Evolutionary conservation across 2,329 filamentous ascomycete genomes (phyloP).

Genomic region (Alternaria ethzedia): DNA sequence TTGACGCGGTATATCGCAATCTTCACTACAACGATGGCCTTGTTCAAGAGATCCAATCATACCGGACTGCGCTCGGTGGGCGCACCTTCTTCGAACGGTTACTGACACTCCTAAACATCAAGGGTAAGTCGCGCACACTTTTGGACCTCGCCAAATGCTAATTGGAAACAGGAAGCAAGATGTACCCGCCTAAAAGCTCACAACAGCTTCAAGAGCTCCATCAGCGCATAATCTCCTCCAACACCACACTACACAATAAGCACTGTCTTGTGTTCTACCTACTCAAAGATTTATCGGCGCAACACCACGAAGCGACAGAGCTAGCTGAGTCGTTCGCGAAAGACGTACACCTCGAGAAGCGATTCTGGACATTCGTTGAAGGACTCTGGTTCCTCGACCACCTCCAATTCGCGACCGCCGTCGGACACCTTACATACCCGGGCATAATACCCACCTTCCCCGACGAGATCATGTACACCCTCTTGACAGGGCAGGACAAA

Average conservation of each 20-base stretch:
- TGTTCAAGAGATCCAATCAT: constrained; percentile 66
- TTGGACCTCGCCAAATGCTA: neutral
- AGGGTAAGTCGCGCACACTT: constrained; percentile 58
- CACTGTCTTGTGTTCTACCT: constrained; percentile 85
- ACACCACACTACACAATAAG: constrained; percentile 75
- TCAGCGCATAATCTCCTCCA: constrained; percentile 69
- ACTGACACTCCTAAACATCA: constrained; percentile 72
- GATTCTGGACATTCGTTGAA: constrained; percentile 81
- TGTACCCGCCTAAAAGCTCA: constrained; percentile 77
- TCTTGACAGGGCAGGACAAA: constrained; percentile 59
- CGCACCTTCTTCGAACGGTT: constrained; percentile 82
- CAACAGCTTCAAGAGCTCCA: constrained; percentile 72
- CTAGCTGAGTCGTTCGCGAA: constrained; percentile 66
- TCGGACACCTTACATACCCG: constrained; percentile 80
- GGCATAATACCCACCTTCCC: constrained; percentile 81
- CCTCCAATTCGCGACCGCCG: constrained; percentile 67
- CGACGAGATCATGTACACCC: constrained; percentile 76
- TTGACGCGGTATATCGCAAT: constrained; percentile 68
- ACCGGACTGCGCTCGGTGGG: constrained; percentile 71
- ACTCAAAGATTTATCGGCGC: constrained; percentile 72
- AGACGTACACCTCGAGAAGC: constrained; percentile 70
- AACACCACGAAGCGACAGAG: constrained; percentile 55
- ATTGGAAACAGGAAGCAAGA: constrained; percentile 58
- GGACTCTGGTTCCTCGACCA: constrained; percentile 83
- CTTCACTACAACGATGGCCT: constrained; percentile 35